Conservation (phyloP, 768 basidiomycete genomes). For the Mycena vitilis region DNA sequence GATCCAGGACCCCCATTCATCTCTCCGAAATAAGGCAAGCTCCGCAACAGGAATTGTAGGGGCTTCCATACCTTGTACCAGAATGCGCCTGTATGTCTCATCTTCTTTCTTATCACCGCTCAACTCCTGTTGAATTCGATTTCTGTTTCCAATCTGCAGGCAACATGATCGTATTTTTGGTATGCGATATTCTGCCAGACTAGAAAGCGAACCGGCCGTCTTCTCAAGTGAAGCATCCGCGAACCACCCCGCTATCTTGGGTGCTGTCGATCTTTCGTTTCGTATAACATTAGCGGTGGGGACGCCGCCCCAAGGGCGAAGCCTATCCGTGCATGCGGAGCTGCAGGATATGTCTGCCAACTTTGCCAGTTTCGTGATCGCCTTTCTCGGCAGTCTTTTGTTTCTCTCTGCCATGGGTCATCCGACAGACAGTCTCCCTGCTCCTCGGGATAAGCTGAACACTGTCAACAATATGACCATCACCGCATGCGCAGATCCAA, state of each 20-base stretch:
- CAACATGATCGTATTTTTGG: slow-evolving; percentile 15
- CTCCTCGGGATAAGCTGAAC: slow-evolving; percentile 8
- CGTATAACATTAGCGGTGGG: not conserved
- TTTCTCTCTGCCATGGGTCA: slow-evolving; percentile 12
- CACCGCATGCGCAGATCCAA: slow-evolving; percentile 31
- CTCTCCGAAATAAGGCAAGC: slow-evolving; percentile 5
- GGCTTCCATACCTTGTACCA: slow-evolving; percentile 13
- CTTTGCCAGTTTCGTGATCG: slow-evolving; percentile 28
- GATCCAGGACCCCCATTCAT: not conserved
- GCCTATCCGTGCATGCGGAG: slow-evolving; percentile 9
- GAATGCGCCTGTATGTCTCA: not conserved
- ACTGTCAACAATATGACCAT: slow-evolving; percentile 7
- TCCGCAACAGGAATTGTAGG: not conserved
- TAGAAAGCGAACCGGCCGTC: slow-evolving; percentile 24
- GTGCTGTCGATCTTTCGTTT: slow-evolving; percentile 8
- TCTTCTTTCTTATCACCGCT: slow-evolving; percentile 14
- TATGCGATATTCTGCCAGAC: slow-evolving; percentile 30
- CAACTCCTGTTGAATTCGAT: not conserved
- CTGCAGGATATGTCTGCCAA: slow-evolving; percentile 30
- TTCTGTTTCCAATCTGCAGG: not conserved
- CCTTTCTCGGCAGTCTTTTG: slow-evolving; percentile 19
- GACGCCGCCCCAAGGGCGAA: slow-evolving; percentile 10
- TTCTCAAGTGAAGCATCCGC: slow-evolving; percentile 4
- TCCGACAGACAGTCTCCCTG: slow-evolving; percentile 18
- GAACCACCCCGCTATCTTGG: slow-evolving; percentile 21